Base-by-base conservation (phyloP, 2,329 filamentous ascomycete genomes). In the Paraphoma chrysanthemicola region DNA sequence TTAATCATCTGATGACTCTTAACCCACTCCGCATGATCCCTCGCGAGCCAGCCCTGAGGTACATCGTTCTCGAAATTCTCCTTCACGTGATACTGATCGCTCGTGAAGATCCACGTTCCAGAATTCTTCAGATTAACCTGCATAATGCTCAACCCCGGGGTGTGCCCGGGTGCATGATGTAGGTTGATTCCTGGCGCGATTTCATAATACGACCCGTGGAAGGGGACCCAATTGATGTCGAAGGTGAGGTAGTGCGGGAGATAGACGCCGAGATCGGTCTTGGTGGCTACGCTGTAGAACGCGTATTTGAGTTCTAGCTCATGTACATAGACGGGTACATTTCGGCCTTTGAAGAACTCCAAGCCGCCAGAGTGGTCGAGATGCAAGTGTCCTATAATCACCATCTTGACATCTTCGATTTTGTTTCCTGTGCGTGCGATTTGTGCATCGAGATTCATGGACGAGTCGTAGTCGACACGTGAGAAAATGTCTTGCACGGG, bases 291-390 rank as follows among this genome's bases (percentile, higher is more conserved):
- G 45, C 67, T 62, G 53, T 70, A 76, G 49, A 69, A 76, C 11
- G 75, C 76, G 53, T 77, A 68, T 53, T 77, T 77, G 29, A 77
- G 54, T 53, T 77, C 75, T 23, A 72, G 59, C 52, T 78, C 74
- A 48, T 78, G 75, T 29, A 74, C 73, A 51, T 75, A 75, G 51
- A 78, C 69, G 3, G 71, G 71, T 6, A 77, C 61, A 11, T 69
- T 67, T 14, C 70, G 77, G 44, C 68, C 67, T 38, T 63, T 61
- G 63, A 77, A 77, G 39, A 64, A 63, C 16, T 75, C 73, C 2
- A 77, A 55, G 1, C 74, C 74, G 1, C 75, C 73, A 0, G 74
- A 72, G 46, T 77, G 75, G 47, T 77, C 74, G 38, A 76, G 62
- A 50, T 76, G 74, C 18, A 77, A 56, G 48, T 77, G 75, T 7